Conservation (phyloP, 257 asterid genomes). For the Pogostemon cablin region DNA sequence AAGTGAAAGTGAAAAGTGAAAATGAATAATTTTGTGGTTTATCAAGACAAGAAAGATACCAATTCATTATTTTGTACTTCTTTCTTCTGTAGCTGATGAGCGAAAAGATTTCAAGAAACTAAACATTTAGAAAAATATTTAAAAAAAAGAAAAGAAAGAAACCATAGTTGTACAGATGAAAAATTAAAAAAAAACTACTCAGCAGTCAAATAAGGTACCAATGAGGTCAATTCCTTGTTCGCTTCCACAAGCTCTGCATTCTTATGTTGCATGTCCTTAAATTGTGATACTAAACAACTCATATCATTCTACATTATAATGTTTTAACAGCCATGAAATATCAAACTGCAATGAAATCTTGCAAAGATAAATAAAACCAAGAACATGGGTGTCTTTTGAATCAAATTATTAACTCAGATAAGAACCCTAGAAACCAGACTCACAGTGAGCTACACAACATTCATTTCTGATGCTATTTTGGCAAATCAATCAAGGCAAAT, state of each 20-base stretch:
- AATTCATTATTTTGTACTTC: slow-evolving; percentile 74
- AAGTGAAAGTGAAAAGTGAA: neutral
- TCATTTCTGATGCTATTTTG: too few species aligned
- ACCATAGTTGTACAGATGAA: neutral
- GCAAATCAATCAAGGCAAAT: too few species aligned
- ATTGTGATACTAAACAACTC: slow-evolving; percentile 76
- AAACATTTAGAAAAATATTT: slow-evolving; percentile 13
- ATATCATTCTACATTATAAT: slow-evolving; percentile 73
- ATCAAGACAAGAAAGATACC: slow-evolving; percentile 48
- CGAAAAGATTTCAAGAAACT: neutral
- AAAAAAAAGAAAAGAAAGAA: too few species aligned
- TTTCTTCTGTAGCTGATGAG: slow-evolving; percentile 67
- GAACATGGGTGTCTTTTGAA: neutral
- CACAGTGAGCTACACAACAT: too few species aligned
- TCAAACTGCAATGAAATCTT: neutral
- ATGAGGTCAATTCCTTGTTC: slow-evolving; percentile 53
- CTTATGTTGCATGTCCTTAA: slow-evolving; percentile 67
- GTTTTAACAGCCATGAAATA: slow-evolving; percentile 9
- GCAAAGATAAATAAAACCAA: neutral
- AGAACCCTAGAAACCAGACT: too few species aligned
- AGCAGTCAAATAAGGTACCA: slow-evolving; percentile 47
- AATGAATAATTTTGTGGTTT: neutral
- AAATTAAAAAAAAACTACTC: slow-evolving; percentile 7
- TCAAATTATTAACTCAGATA: too few species aligned
- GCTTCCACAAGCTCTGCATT: slow-evolving; percentile 72